A percentile compares a stretch with the other conserved stretches of the same genome.
These are phyloP conservation scores for Venturia carpophila DNA, from an alignment of 2,329 filamentous ascomycete species.

Conservation along the genomic window DNA sequence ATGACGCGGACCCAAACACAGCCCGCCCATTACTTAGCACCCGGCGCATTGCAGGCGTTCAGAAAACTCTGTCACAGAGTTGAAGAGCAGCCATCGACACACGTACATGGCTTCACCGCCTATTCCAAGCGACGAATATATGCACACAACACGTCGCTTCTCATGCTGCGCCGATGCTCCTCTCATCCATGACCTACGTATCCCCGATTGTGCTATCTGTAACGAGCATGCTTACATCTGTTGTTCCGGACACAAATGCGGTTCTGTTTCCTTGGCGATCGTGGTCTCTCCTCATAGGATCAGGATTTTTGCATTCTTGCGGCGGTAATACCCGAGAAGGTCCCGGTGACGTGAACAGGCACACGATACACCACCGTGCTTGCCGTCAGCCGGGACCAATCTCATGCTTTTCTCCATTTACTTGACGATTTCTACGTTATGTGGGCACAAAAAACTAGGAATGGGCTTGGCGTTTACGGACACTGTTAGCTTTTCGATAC, in stretches of 20 bases:
- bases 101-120: constrained; percentile 1
- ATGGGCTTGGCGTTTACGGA: not conserved
- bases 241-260: not conserved
- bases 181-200: not conserved
- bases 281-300: not conserved
- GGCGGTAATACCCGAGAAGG: constrained; percentile 9
- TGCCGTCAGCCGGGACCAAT: not conserved
- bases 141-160: not conserved
- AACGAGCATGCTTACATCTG: constrained; percentile 2
- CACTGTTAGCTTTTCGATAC: constrained; percentile 3
- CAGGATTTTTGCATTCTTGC: not conserved
- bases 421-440: constrained; percentile 1
- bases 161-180: not conserved
- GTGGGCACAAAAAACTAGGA: not conserved
- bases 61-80: not conserved
- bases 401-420: constrained; percentile 3
- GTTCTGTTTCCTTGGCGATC: not conserved
- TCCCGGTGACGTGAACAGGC: not conserved
- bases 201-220: not conserved
- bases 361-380: not conserved
- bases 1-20: constrained; percentile 8
- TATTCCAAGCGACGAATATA: not conserved
- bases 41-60: not conserved
- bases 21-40: not conserved
- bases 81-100: not conserved